Conservation (phyloP, 208 protist genomes). For the Spongospora subterranea region DNA sequence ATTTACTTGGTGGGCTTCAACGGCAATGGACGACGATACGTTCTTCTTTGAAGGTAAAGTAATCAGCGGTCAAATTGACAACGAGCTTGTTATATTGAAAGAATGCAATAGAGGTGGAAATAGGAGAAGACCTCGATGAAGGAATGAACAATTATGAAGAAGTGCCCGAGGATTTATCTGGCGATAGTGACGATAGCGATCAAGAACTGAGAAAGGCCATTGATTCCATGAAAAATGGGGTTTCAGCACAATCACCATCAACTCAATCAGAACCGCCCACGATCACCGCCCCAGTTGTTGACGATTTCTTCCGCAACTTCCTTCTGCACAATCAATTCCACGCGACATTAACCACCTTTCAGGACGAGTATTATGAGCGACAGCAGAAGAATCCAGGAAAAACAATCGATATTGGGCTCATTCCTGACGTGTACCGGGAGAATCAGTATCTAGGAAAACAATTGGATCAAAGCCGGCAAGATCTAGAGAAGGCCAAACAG, state of each 20-base stretch:
- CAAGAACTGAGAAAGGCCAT: neutral
- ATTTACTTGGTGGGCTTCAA: too few species aligned
- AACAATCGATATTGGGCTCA: slow-evolving; percentile 63
- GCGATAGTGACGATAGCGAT: slow-evolving; percentile 32
- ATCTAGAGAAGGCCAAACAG: slow-evolving; percentile 67
- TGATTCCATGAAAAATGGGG: neutral
- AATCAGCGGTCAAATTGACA: too few species aligned
- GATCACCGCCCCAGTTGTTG: slow-evolving; percentile 64
- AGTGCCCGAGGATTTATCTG: slow-evolving; percentile 22
- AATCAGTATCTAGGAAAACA: slow-evolving; percentile 71
- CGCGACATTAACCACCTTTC: slow-evolving; percentile 73
- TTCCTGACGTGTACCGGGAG: slow-evolving; percentile 74
- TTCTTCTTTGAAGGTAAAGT: slow-evolving; percentile 54
- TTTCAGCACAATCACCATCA: neutral
- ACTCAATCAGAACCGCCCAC: neutral
- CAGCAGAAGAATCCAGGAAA: slow-evolving; percentile 62
- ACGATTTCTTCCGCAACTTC: slow-evolving; percentile 80
- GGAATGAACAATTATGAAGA: neutral
- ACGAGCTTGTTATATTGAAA: too few species aligned
- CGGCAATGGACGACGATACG: too few species aligned
- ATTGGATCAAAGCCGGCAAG: slow-evolving; percentile 54
- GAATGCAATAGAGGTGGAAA: slow-evolving; percentile 26
- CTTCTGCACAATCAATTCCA: slow-evolving; percentile 69
- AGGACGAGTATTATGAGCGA: slow-evolving; percentile 76
- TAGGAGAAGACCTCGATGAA: slow-evolving; percentile 11